Conservation (phyloP, 2,329 filamentous ascomycete genomes). For the Exophiala xenobiotica region DNA sequence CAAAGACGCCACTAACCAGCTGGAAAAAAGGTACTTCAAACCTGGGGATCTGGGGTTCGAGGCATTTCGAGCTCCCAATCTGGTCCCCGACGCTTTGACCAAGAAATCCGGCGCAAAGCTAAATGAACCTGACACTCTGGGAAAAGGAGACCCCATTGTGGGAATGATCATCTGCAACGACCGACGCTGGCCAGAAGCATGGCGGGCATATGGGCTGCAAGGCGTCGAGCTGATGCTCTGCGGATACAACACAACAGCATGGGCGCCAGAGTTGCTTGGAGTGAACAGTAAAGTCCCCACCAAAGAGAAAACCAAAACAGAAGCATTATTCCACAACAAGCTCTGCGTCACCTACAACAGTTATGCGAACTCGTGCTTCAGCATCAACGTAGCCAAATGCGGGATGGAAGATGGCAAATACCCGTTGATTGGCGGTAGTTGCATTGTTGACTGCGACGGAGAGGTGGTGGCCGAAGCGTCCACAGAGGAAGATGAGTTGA, state of each 20-base stretch:
- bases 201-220: constrained; percentile 54
- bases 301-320: constrained; percentile 45
- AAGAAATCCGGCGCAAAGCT: constrained; percentile 31
- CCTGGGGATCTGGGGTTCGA: constrained; percentile 55
- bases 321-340: constrained; percentile 54
- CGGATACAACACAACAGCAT: constrained; percentile 54
- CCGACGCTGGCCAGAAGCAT: constrained; percentile 54
- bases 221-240: constrained; percentile 51
- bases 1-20: constrained; percentile 52
- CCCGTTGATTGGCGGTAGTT: constrained; percentile 50
- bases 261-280: constrained; percentile 49
- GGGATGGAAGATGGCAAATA: constrained; percentile 54
- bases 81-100: constrained; percentile 42
- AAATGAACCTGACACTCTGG: constrained; percentile 27
- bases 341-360: constrained; percentile 54
- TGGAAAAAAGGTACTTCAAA: constrained; percentile 57
- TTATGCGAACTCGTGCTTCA: constrained; percentile 56
- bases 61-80: constrained; percentile 52
- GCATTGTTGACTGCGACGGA: constrained; percentile 51
- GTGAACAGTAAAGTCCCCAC: constrained; percentile 42
- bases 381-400: constrained; percentile 50
- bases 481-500: constrained; percentile 50
- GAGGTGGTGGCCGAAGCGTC: constrained; percentile 52
- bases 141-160: constrained; percentile 52
- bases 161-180: constrained; percentile 60